Conservation (phyloP, 176 grass and related monocot genomes). For the Bothriochloa decipiens region DNA sequence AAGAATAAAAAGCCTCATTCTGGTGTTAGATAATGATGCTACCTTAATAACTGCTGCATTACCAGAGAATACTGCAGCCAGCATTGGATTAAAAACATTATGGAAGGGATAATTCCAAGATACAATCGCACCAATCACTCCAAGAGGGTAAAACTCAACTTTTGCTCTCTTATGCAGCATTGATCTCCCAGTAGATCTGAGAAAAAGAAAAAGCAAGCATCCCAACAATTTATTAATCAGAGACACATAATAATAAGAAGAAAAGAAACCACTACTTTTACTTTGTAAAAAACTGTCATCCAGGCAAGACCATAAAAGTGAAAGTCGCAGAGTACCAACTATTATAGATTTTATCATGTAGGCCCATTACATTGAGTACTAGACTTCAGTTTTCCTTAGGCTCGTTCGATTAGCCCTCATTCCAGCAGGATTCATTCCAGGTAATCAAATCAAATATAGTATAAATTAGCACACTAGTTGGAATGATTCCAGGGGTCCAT, state of each 20-base stretch:
- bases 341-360: neutral
- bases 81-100: conserved; percentile 94
- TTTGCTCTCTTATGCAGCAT: conserved; percentile 96
- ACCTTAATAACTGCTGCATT: conserved; percentile 99
- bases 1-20: neutral
- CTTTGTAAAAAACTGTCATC: neutral
- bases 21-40: conserved; percentile 37
- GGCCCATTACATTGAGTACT: neutral
- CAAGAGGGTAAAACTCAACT: conserved; percentile 96
- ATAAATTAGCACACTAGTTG: too few relatives aligned
- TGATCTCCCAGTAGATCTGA: conserved; percentile 78
- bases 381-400: neutral
- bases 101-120: conserved; percentile 99
- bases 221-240: neutral
- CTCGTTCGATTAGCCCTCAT: too few relatives aligned
- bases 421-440: too few relatives aligned
- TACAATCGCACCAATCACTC: conserved; percentile 95
- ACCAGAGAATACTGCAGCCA: conserved; percentile 91
- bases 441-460: too few relatives aligned
- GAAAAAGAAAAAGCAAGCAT: conserved; percentile 25
- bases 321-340: conserved; percentile 21
- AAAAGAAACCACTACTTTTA: neutral
- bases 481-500: too few relatives aligned
- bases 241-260: neutral
- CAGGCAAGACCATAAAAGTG: neutral